Evolutionary conservation across 257 asterid species (phyloP).

Genomic region (Lycium barbarum): DNA sequence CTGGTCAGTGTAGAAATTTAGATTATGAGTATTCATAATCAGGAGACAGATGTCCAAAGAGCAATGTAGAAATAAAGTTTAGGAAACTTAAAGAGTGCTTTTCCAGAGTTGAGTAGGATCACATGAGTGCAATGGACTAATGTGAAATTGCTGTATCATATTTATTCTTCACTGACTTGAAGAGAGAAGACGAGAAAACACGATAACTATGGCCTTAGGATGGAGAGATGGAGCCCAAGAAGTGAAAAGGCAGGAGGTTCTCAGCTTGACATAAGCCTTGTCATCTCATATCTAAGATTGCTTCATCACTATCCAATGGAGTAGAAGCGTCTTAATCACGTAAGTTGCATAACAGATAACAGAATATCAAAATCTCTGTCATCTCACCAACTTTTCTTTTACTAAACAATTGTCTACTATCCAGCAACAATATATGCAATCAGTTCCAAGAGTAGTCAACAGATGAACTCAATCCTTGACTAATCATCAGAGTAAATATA

Average conservation of each 20-base stretch:
- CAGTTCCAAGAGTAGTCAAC: background rate
- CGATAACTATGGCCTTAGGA: conserved; percentile 10
- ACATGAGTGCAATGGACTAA: background rate
- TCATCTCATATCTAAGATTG: background rate
- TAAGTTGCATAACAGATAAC: background rate
- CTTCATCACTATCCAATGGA: background rate
- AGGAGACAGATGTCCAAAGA: conserved; percentile 17
- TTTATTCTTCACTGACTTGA: conserved; percentile 10
- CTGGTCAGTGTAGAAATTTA: background rate
- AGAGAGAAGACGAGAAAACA: background rate
- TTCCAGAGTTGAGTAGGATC: background rate
- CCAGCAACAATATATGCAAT: background rate
- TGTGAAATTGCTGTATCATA: conserved; percentile 17
- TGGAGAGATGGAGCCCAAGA: background rate
- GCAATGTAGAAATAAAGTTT: background rate
- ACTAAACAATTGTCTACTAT: background rate
- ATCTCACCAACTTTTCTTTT: background rate
- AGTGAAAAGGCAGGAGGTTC: conserved; percentile 20
- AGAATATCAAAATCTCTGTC: background rate
- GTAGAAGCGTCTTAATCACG: background rate
- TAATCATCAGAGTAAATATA: conserved; percentile 15
- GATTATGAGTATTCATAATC: background rate
- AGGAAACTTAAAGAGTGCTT: background rate
- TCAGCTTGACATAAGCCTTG: background rate
- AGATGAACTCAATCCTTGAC: background rate